Base-by-base conservation (phyloP, 352 stramenopile species). In the Chrysophaeum taylorii region DNA sequence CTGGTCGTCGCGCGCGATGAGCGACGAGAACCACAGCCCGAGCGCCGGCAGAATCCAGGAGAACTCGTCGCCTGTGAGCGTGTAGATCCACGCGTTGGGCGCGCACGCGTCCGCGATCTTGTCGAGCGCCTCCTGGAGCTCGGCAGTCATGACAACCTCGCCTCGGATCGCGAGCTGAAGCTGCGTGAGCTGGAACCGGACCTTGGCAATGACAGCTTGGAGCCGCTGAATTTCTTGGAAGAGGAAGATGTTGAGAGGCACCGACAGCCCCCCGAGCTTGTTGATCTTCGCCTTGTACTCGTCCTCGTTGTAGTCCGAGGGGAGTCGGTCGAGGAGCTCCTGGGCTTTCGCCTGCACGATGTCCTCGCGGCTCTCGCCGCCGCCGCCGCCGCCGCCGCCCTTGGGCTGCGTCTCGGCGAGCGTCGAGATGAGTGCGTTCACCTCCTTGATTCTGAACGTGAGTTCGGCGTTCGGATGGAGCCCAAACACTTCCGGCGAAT, bases 401-500 rank as follows among this genome's bases (percentile, higher is more conserved):
- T 98, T 98, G 0, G 94, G 94, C 75, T 98, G 94, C 2, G 94
- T 98, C 57, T 97, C 90, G 12, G 86, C 87, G 0, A 99, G 83
- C 18, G 92, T 97, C 45, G 87, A 86, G 15, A 98, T 87, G 45
- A 98, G 76, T 53, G 88, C 75, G 64, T 89, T 97, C 18, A 96
- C 90, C 73, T 98, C 92, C 52, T 98, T 97, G 5, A 97, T 91
- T 33, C 91, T 87, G 78, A 97, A 98, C 50, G 93, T 98, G 33
- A 99, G 82, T 75, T 99, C 93, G 29, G 94, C 95, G 79, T 98
- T 99, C 69, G 93, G 94, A 70, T 99, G 95, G 72, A 98, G 76
- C 0, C 94, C 94, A 84, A 98, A 98, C 76, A 99, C 96, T 81
- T 98, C 95, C 31, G 95, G 94, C 63, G 91, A 97, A 77, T 99